Conservation (phyloP, 225 moss, liverwort and hornwort genomes). For the Ulota crispa region DNA sequence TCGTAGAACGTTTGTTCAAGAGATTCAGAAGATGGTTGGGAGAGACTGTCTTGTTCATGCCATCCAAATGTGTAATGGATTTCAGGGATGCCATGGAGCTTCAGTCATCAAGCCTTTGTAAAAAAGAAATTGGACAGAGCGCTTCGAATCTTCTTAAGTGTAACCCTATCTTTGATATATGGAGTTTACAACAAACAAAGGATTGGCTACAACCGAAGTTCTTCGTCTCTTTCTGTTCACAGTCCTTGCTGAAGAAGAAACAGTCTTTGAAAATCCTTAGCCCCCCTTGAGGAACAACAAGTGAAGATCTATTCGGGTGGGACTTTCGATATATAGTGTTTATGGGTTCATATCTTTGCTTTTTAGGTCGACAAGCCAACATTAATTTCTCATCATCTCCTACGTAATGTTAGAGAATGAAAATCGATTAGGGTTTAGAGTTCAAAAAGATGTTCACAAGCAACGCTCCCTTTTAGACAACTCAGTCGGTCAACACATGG, state of each 20-base stretch:
- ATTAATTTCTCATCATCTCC: background rate
- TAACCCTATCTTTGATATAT: conserved; percentile 13
- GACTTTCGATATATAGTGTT: background rate
- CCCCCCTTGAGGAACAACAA: background rate
- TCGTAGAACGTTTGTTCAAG: conserved; percentile 49
- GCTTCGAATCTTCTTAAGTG: conserved; percentile 12
- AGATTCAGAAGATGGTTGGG: conserved; percentile 51
- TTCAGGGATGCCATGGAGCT: conserved; percentile 26
- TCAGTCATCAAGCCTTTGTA: conserved; percentile 31
- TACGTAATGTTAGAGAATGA: background rate
- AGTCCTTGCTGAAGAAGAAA: background rate
- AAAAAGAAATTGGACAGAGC: background rate
- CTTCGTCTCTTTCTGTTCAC: conserved; percentile 19
- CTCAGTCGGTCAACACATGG: conserved; percentile 46
- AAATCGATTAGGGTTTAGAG: conserved; percentile 7
- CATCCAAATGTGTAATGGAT: conserved; percentile 46
- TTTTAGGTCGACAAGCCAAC: background rate
- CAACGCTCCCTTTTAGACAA: conserved; percentile 35
- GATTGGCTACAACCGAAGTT: conserved; percentile 31
- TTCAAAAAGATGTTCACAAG: conserved; percentile 9
- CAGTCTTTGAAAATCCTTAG: background rate
- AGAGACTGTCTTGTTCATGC: conserved; percentile 45
- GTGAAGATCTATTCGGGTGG: conserved; percentile 11
- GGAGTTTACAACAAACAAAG: conserved; percentile 25
- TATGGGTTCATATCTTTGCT: background rate